These are phyloP conservation scores for Lolium multiflorum DNA, from an alignment of 176 grass and related monocot species.

Conservation along the genomic window DNA sequence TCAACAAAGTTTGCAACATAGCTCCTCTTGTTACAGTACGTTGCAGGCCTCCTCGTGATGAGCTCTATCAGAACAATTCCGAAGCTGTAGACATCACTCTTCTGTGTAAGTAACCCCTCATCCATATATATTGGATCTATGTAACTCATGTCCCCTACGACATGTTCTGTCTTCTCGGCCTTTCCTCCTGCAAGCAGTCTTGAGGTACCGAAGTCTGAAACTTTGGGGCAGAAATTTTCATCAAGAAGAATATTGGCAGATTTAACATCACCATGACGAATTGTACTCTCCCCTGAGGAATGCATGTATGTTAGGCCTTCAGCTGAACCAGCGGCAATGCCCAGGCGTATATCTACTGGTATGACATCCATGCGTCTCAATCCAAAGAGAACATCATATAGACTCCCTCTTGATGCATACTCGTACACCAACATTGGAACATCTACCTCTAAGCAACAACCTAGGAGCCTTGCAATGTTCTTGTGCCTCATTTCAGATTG, in stretches of 20 bases:
- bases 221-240: not conserved
- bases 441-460: not conserved
- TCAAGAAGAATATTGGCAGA: not conserved
- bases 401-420: not conserved
- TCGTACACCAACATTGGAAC: not conserved
- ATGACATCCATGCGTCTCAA: not conserved
- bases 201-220: not conserved
- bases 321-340: not conserved
- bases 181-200: not conserved
- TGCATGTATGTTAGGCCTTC: not conserved
- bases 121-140: constrained; percentile 2
- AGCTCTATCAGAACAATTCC: not conserved
- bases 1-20: not conserved
- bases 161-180: not conserved
- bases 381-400: not conserved
- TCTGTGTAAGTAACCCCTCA: not conserved
- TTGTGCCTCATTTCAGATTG: not conserved
- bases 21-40: not conserved
- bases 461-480: not conserved
- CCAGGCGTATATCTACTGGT: not conserved
- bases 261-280: not conserved
- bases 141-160: not conserved
- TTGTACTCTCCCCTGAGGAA: not conserved
- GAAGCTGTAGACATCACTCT: not conserved
- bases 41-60: not conserved